Base-by-base conservation (phyloP, 306 rosid species). In the Gastrolobium villosum region DNA sequence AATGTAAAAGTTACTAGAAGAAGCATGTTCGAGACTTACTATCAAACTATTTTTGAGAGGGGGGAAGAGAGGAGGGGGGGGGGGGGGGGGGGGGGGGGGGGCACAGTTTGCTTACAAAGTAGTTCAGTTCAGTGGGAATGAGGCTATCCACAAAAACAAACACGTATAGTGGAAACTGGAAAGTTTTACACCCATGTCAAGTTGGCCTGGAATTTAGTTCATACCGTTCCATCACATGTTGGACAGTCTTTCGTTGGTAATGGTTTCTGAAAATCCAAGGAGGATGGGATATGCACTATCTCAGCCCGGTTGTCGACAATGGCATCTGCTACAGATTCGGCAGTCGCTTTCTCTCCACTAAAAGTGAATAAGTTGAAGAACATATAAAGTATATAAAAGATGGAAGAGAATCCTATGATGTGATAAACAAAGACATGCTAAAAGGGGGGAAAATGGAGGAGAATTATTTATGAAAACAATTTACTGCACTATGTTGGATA, bases 191-290 rank as follows among this genome's bases (percentile, higher is more conserved):
- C 41, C 50, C 35, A 50, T 30, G 35, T 39, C 48, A 54, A 43
- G 64, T 31, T 13, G 64, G 44, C 54, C 32, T 46, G 78, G 66
- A 74, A 72, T 64, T 81, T 65, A 57, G n/a, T 70, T 74, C 83
- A 75, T 89, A 95, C 99, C 76, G 96, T 91, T 80, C 97, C 99
- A 86, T 95, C 99, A 61, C 99, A 95, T 57, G 87, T 89, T 67
- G 93, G 94, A 82, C 99, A 95, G 40, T 95, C 98, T 85, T 91
- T 95, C 66, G 96, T 84, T 63, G 99, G 99, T 83, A 95, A 84
- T 63, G 95, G 89, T 3, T 72, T 60, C 36, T 87, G 84, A 80
- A 91, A 83, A 82, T 88, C 88, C 81, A 95, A 66, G 62, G 93
- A 57, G 35, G 97, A 88, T 60, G 99, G 98, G 78, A 95, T 87